Percentiles rank a stretch among this genome's conserved stretches.
phyloP scores from a whole-genome alignment of 2,329 filamentous ascomycete species.

The Nemania sp. region DNA sequence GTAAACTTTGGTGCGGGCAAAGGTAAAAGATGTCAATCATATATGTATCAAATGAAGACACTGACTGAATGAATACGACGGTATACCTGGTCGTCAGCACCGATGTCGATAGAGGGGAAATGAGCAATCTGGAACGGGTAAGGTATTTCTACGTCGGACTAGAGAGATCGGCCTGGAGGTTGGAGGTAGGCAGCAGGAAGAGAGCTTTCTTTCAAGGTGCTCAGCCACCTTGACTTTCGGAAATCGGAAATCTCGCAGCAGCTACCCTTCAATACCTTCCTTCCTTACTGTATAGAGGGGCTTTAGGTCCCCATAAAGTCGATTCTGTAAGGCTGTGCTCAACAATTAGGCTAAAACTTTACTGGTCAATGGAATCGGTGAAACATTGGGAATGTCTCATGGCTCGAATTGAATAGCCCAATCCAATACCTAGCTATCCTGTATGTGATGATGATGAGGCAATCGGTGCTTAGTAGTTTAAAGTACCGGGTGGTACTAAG shows the following conservation, averaged over 20 bases:
- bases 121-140: background rate
- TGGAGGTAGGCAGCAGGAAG: background rate
- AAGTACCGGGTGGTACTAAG: too few relatives aligned
- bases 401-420: background rate
- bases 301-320: background rate
- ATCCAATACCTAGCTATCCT: background rate
- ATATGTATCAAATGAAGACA: background rate
- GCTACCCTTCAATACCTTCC: too few relatives aligned
- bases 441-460: background rate
- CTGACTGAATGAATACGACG: slow-evolving; percentile 9
- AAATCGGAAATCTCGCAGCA: slow-evolving; percentile 1
- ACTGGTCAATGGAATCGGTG: background rate
- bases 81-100: background rate
- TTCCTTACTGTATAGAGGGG: too few relatives aligned
- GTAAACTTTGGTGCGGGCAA: background rate
- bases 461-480: too few relatives aligned
- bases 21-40: background rate
- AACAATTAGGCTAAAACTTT: background rate
- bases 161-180: background rate
- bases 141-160: slow-evolving; percentile 10
- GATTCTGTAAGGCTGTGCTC: background rate
- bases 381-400: slow-evolving; percentile 6
- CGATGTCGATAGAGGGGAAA: background rate
- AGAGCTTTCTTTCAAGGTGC: slow-evolving; percentile 25
- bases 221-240: slow-evolving; percentile 34